These are phyloP conservation scores for Ichthyophthirius multifiliis DNA, from an alignment of 169 alveolate species.

Conservation along the genomic window DNA sequence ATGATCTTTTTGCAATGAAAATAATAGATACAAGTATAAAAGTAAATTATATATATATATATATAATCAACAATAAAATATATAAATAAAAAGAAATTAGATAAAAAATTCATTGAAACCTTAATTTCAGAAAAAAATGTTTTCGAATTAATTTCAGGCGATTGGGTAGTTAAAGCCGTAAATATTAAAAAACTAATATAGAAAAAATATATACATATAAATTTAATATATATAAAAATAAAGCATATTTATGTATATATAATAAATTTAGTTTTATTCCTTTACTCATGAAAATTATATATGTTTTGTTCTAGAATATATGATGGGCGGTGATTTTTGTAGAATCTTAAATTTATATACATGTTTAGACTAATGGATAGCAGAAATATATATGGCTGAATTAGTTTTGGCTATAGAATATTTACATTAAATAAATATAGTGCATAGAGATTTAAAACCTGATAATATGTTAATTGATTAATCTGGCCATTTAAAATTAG, in stretches of 20 bases:
- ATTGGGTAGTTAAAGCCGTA: slow-evolving; percentile 40
- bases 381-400: slow-evolving; percentile 36
- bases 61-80: not conserved
- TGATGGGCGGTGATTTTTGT: slow-evolving; percentile 46
- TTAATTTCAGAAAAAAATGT: slow-evolving; percentile 34
- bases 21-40: slow-evolving; percentile 44
- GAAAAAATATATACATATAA: no score
- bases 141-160: slow-evolving; percentile 44
- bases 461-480: slow-evolving; percentile 62
- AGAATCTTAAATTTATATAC: slow-evolving; percentile 28
- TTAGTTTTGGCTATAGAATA: slow-evolving; percentile 36
- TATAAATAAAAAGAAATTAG: not conserved
- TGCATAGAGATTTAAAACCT: slow-evolving; percentile 76
- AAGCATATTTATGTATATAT: no score
- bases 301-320: slow-evolving; percentile 39
- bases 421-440: slow-evolving; percentile 34
- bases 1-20: slow-evolving; percentile 62
- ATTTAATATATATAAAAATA: no score
- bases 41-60: not conserved
- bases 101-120: slow-evolving; percentile 22
- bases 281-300: slow-evolving; percentile 31
- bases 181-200: no score
- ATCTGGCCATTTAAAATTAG: slow-evolving; percentile 64
- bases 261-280: slow-evolving; percentile 23
- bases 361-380: slow-evolving; percentile 25